Conservation (phyloP, 2,329 filamentous ascomycete genomes). For the Alternaria panax region DNA sequence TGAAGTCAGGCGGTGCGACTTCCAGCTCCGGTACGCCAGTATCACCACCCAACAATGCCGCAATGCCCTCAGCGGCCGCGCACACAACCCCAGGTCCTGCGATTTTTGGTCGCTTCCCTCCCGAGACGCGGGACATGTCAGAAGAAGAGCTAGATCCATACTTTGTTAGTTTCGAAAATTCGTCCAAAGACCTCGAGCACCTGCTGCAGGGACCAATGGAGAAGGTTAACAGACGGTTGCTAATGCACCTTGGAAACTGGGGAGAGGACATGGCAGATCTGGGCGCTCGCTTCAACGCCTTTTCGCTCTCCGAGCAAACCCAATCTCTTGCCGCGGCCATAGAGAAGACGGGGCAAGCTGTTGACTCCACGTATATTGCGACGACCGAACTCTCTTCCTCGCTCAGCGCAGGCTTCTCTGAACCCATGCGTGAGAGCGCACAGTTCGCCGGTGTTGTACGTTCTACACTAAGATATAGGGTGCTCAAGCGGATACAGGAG, state of each 20-base stretch:
- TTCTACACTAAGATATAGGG: constrained; percentile 84
- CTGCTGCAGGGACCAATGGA: constrained; percentile 93
- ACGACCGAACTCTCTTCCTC: constrained; percentile 89
- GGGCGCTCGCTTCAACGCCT: constrained; percentile 95
- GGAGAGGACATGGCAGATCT: constrained; percentile 90
- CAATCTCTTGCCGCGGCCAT: constrained; percentile 89
- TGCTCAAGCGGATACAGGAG: constrained; percentile 94
- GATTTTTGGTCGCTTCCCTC: constrained; percentile 81
- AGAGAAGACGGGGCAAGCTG: constrained; percentile 91
- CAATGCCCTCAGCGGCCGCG: constrained; percentile 61
- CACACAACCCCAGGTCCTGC: constrained; percentile 68
- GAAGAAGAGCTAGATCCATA: constrained; percentile 96
- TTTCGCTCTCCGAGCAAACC: constrained; percentile 91
- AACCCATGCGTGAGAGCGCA: constrained; percentile 96
- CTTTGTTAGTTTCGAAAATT: constrained; percentile 90
- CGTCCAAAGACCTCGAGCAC: constrained; percentile 88
- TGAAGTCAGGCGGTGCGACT: constrained; percentile 65
- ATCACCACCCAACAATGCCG: constrained; percentile 60
- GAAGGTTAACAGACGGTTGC: constrained; percentile 89
- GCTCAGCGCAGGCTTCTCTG: constrained; percentile 91
- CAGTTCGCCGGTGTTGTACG: constrained; percentile 96
- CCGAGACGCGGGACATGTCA: constrained; percentile 74
- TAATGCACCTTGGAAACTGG: constrained; percentile 83
- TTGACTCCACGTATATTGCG: constrained; percentile 93
- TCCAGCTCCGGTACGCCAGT: constrained; percentile 61